Percentiles rank a stretch among this genome's conserved stretches.
phyloP scores from a whole-genome alignment of 202 grass and related monocot genomes.

The Musa balbisiana region DNA sequence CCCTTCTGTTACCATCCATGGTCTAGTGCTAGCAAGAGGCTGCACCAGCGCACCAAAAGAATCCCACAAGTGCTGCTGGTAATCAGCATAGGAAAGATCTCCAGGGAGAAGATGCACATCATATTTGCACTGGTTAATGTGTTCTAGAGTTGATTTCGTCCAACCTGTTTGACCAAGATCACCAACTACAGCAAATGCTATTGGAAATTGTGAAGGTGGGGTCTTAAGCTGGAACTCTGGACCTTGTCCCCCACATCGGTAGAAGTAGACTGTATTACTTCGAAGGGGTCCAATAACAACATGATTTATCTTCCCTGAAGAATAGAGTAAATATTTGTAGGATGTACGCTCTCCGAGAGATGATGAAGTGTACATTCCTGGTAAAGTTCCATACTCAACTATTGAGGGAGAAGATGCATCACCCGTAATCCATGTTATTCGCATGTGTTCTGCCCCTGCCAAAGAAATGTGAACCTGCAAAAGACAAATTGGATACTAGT shows the following conservation, averaged over 20 bases:
- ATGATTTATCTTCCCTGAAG: slow-evolving; percentile 81
- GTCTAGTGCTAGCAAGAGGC: slow-evolving; percentile 73
- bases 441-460: slow-evolving; percentile 74
- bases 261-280: slow-evolving; percentile 65
- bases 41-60: slow-evolving; percentile 77
- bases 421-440: slow-evolving; percentile 70
- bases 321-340: slow-evolving; percentile 76
- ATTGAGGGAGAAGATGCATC: slow-evolving; percentile 52
- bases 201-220: slow-evolving; percentile 69
- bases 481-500: not conserved
- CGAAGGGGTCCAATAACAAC: slow-evolving; percentile 74
- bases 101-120: slow-evolving; percentile 86
- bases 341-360: slow-evolving; percentile 70
- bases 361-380: slow-evolving; percentile 39
- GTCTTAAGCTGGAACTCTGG: slow-evolving; percentile 73
- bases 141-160: slow-evolving; percentile 67
- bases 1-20: slow-evolving; percentile 98
- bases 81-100: slow-evolving; percentile 92
- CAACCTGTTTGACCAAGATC: slow-evolving; percentile 93
- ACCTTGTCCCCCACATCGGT: slow-evolving; percentile 62
- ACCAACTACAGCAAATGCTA: slow-evolving; percentile 75
- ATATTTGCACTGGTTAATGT: slow-evolving; percentile 64
- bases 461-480: slow-evolving; percentile 90
- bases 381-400: slow-evolving; percentile 75
- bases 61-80: slow-evolving; percentile 94